Evolutionary conservation across 2,329 filamentous ascomycete species (phyloP).

Genomic region (Aphanoascus verrucosus): DNA sequence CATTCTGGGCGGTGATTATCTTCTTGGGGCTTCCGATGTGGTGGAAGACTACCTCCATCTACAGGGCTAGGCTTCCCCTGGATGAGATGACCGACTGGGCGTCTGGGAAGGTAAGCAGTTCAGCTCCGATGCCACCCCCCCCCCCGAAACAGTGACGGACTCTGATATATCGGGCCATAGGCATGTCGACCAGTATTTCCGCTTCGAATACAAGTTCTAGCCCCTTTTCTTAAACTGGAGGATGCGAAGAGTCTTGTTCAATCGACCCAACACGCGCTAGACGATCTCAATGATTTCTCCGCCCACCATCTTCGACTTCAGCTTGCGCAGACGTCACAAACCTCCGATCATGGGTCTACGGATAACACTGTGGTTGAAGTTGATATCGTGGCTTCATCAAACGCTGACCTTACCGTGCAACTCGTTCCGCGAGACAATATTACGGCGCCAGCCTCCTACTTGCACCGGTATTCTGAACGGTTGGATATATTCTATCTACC

Average conservation of each 20-base stretch:
- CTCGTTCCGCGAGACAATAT: constrained; percentile 46
- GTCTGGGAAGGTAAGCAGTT: constrained; percentile 62
- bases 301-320: constrained; percentile 70
- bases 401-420: constrained; percentile 57
- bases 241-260: constrained; percentile 65
- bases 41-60: constrained; percentile 90
- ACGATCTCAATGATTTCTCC: constrained; percentile 76
- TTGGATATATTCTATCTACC: constrained; percentile 69
- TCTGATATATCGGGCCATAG: constrained; percentile 37
- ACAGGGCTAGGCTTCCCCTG: constrained; percentile 72
- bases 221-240: constrained; percentile 51
- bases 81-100: constrained; percentile 85
- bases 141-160: not conserved
- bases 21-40: constrained; percentile 83
- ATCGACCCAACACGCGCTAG: constrained; percentile 73
- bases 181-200: constrained; percentile 82
- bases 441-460: constrained; percentile 47
- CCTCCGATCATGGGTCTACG: constrained; percentile 11
- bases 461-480: constrained; percentile 59
- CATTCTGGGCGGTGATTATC: constrained; percentile 83
- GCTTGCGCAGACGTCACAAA: constrained; percentile 37
- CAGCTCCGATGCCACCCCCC: constrained; percentile 8
- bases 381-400: constrained; percentile 4
- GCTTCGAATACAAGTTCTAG: constrained; percentile 66
- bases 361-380: constrained; percentile 8